Base-by-base conservation (phyloP, 768 basidiomycete genomes). In the Lactarius vividus region DNA sequence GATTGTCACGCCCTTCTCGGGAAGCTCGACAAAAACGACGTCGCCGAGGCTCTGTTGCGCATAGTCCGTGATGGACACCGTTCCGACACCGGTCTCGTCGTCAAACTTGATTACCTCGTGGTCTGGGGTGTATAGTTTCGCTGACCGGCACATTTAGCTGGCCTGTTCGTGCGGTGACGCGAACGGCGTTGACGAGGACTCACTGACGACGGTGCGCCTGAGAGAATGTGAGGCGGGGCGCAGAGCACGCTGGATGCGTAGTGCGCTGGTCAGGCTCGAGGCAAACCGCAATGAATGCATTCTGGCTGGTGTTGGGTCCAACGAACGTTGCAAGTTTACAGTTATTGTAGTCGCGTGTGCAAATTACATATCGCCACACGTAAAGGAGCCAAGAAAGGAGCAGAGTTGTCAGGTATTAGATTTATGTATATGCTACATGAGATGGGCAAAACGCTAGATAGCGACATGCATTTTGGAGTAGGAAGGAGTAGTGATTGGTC, bases 11-110 rank as follows among this genome's bases (percentile, higher is more conserved):
- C 90, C 94, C 10, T 82, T 73, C 11, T 74, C 71, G 1, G 93
- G 92, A 57, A 99, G 83, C 75, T 98, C 97, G 57, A 98, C 95
- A 78, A 92, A 99, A 56, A 98, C 97, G 59, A 98, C 94, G 75
- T 99, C 97, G 37, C 97, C 97, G 3, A 99, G 83, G 39, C 88
- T 87, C 57, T 87, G 82, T 76, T 98, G 94, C 2, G 97, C 97
- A 74, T 97, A 91, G 74, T 96, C 81, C 18, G 97, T 98, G 74
- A 99, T 92, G 52, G 86, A 85, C 53, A 98, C 82, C 9, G 84
- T 88, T 42, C 94, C 96, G 33, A 94, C 70, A 42, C 87, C 86
- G 23, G 90, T 90, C 46, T 78, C 74, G 64, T 90, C 84, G 75
- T 99, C 95, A 74, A 86, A 92, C 39, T 80, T 77, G 64, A 98